Conservation (phyloP, 208 protist species). For the Dictyostelium gargantuum region DNA sequence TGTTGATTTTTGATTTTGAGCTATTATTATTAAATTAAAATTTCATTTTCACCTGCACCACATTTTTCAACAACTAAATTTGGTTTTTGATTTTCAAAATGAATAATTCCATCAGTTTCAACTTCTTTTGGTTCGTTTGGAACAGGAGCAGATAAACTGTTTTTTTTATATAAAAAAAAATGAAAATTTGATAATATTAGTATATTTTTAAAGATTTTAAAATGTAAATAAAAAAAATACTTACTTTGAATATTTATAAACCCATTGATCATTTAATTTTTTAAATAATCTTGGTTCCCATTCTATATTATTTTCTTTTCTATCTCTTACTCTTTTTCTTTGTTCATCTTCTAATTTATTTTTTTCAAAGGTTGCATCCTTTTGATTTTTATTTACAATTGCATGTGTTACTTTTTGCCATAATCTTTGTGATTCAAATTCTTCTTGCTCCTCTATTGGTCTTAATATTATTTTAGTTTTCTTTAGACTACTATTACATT, state of each 20-base stretch:
- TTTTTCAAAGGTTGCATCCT: constrained; percentile 80
- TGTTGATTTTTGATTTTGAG: too few relatives aligned
- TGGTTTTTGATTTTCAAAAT: background rate
- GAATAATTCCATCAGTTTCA: constrained; percentile 21
- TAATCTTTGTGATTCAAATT: constrained; percentile 75
- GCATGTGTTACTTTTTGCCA: constrained; percentile 81
- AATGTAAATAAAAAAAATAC: background rate
- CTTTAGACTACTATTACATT: background rate
- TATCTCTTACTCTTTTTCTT: constrained; percentile 50
- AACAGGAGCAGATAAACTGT: background rate
- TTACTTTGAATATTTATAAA: constrained; percentile 53
- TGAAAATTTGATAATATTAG: too few relatives aligned
- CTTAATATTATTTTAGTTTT: constrained; percentile 67
- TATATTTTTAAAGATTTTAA: background rate
- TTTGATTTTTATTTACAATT: constrained; percentile 77
- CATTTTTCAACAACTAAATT: background rate
- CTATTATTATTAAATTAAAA: too few relatives aligned
- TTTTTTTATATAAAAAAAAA: background rate
- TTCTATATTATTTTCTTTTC: constrained; percentile 53
- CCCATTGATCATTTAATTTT: constrained; percentile 49
- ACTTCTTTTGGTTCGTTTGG: constrained; percentile 18
- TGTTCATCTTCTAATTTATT: constrained; percentile 78
- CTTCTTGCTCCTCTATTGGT: constrained; percentile 61
- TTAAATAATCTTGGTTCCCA: constrained; percentile 48
- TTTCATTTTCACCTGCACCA: background rate